Evolutionary conservation across 768 basidiomycete genomes (phyloP), one percentile per base, ranked within the genome.

Genomic region (Boletus rubescentipes): DNA sequence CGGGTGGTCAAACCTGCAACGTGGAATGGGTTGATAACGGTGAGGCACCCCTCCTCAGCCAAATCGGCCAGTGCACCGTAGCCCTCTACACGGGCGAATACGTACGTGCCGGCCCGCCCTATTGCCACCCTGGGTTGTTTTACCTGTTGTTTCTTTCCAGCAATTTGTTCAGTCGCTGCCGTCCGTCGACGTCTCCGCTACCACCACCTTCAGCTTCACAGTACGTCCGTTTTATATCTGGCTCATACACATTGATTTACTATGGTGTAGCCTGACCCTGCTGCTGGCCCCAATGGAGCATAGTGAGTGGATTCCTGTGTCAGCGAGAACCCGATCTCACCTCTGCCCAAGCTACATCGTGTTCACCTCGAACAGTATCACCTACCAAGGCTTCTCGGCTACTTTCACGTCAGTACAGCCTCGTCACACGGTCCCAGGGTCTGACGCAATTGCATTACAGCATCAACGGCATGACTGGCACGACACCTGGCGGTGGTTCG

Each of bases 1-100:
- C 71, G 36, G 88, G 73, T 23, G 84, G 82, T 11, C 67, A 81
- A 57, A 55, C 77, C 7, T 87, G 84, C 68, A 67, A 64, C 0
- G 76, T 89, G 8, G 52, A 73, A 41, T 91, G 87, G 87, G 54
- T 81, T 1, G 88, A 91, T 50, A 74, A 91, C 56, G 87, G 87
- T 16, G 36, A 55, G 10, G 35, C 51, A 1, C 88, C 89, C 4
- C 65, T 81, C 16, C 57, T 80, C n/a, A 38, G 71, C 7, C 53
- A 62, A 32, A 77, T 89, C 44, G 86, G 86, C 4, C 65, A 79
- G 0, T 77, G 79, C 46, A 69, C 71, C 3, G 76, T 86, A 48
- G 84, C 74, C 1, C 68, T 91, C 31, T 90, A 80, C 57, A 77
- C 76, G n/a, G 84, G 83, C 9, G 64, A 78, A 9, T 65, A 74